These are phyloP conservation scores for Tuber indicum DNA, from an alignment of 495 filamentous ascomycete species.

Conservation along the genomic window DNA sequence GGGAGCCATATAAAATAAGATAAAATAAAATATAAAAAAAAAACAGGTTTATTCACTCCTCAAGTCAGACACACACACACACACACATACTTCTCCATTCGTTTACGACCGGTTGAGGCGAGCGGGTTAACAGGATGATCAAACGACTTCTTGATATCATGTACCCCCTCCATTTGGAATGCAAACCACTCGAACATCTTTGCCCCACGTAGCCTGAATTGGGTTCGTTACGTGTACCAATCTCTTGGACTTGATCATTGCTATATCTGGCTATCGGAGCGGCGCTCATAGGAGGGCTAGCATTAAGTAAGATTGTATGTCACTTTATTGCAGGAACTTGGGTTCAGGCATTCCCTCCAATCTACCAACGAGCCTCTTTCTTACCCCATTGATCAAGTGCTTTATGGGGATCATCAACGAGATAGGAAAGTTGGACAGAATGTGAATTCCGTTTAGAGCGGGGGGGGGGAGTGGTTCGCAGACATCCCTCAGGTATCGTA, in stretches of 20 bases:
- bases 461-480: neutral
- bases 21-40: neutral
- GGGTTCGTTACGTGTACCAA: slow-evolving; percentile 3
- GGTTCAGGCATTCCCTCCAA: neutral
- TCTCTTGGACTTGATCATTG: neutral
- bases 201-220: neutral
- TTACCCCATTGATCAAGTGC: neutral
- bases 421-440: neutral
- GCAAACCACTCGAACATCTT: neutral
- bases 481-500: neutral
- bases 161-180: neutral
- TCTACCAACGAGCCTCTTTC: neutral
- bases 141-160: neutral
- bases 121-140: neutral
- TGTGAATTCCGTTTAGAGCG: neutral
- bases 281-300: neutral
- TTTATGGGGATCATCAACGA: neutral
- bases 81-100: neutral
- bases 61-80: neutral
- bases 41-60: neutral
- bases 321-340: neutral
- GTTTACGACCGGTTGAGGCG: neutral
- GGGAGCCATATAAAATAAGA: neutral
- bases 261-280: neutral
- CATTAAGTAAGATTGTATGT: neutral